A percentile compares a stretch with the other conserved stretches of the same genome.
Conservation (phyloP, 495 filamentous ascomycete species). For the Daldinia caldariorum region DNA sequence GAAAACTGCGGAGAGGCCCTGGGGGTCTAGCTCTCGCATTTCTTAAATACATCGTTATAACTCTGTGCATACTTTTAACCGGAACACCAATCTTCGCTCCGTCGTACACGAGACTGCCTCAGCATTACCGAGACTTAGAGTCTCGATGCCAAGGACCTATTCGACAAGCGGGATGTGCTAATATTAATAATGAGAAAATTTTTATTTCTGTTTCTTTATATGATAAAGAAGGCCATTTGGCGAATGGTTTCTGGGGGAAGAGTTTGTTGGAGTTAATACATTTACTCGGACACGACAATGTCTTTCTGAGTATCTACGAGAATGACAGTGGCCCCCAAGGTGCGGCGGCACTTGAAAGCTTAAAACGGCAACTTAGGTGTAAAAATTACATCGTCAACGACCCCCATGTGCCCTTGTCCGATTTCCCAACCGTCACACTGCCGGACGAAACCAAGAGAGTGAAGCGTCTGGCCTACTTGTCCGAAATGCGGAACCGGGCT, state of each 20-base stretch:
- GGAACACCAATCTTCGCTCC: slow-evolving; percentile 65
- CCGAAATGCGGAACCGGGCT: slow-evolving; percentile 79
- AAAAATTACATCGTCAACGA: slow-evolving; percentile 62
- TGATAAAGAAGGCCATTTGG: slow-evolving; percentile 64
- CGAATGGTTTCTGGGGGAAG: slow-evolving; percentile 72
- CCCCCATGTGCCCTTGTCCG: slow-evolving; percentile 61
- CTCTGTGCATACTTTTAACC: slow-evolving; percentile 45
- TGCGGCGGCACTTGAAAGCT: slow-evolving; percentile 52
- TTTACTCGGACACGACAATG: slow-evolving; percentile 63
- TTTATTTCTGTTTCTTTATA: slow-evolving; percentile 82
- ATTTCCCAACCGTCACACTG: slow-evolving; percentile 65
- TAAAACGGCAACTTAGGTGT: slow-evolving; percentile 57
- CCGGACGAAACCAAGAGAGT: slow-evolving; percentile 69
- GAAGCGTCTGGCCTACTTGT: slow-evolving; percentile 80
- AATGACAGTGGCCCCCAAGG: slow-evolving; percentile 68
- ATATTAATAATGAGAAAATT: slow-evolving; percentile 70
- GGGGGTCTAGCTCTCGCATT: slow-evolving; percentile 9
- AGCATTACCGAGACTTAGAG: slow-evolving; percentile 55
- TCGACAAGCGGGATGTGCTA: slow-evolving; percentile 64
- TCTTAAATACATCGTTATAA: slow-evolving; percentile 27
- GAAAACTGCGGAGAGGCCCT: slow-evolving; percentile 34
- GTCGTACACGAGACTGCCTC: slow-evolving; percentile 65
- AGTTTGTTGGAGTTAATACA: slow-evolving; percentile 71
- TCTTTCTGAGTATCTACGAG: slow-evolving; percentile 73
- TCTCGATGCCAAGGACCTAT: slow-evolving; percentile 33